Conservation (phyloP, 305 asterid genomes). For the Rubia peregrina region DNA sequence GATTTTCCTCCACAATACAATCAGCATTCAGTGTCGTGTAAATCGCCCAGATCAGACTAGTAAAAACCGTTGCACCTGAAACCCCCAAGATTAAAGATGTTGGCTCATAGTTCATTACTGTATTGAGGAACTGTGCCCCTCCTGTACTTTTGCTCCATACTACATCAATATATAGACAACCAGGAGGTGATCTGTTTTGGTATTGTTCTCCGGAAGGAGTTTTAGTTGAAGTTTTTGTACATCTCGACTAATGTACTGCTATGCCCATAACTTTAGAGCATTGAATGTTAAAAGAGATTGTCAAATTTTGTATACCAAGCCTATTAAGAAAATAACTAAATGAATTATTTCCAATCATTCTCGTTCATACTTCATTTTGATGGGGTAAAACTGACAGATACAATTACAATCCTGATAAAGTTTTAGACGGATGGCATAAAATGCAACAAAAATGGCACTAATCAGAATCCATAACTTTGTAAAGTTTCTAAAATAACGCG, state of each 20-base stretch:
- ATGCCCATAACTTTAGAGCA: not conserved
- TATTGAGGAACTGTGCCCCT: not conserved
- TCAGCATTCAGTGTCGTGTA: conserved; percentile 67
- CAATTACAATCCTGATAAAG: not conserved
- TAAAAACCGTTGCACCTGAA: not conserved
- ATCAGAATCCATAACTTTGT: no score
- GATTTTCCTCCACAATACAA: conserved; percentile 59
- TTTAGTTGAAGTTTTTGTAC: conserved; percentile 4
- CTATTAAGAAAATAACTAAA: not conserved
- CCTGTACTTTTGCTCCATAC: not conserved
- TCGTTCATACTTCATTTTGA: not conserved
- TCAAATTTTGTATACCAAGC: not conserved
- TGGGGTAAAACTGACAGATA: not conserved
- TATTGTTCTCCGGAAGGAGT: not conserved
- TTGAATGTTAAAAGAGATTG: not conserved
- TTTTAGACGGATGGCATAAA: no score
- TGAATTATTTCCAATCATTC: not conserved
- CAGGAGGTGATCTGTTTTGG: not conserved
- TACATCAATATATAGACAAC: not conserved
- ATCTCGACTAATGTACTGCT: not conserved
- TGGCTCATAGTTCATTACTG: conserved; percentile 7
- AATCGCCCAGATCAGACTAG: conserved; percentile 16
- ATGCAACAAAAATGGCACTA: no score
- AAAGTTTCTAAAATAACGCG: no score
- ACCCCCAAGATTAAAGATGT: conserved; percentile 8